These are phyloP conservation scores for Neurospora sp. DNA, from an alignment of 2,329 filamentous ascomycete species.

Conservation along the genomic window DNA sequence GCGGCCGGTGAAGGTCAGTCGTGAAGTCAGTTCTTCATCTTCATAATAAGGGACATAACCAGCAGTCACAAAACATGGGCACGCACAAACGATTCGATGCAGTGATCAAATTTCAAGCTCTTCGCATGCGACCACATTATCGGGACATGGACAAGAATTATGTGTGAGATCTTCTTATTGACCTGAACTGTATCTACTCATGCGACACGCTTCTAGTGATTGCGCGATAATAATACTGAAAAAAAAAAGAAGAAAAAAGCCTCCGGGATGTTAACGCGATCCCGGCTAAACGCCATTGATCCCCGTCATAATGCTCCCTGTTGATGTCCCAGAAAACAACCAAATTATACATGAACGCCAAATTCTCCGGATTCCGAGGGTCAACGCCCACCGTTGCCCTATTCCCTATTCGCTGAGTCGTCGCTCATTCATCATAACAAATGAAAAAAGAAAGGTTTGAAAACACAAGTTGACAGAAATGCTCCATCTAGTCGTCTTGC, in stretches of 20 bases:
- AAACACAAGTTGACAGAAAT: background rate
- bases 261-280: background rate
- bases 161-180: background rate
- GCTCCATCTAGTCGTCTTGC: constrained; percentile 16
- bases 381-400: background rate
- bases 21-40: background rate
- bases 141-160: background rate
- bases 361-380: background rate
- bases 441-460: constrained; percentile 1
- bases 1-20: background rate
- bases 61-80: background rate
- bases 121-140: background rate
- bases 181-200: background rate
- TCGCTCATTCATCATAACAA: background rate
- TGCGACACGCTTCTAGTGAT: background rate
- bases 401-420: background rate
- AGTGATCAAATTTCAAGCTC: background rate
- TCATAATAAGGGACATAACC: background rate
- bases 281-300: background rate
- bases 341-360: background rate
- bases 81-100: no score
- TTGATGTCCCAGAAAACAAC: background rate
- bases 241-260: background rate
- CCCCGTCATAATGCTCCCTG: background rate
- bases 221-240: background rate